Conservation (phyloP, 2,329 filamentous ascomycete genomes). For the Cadophora gregata region DNA sequence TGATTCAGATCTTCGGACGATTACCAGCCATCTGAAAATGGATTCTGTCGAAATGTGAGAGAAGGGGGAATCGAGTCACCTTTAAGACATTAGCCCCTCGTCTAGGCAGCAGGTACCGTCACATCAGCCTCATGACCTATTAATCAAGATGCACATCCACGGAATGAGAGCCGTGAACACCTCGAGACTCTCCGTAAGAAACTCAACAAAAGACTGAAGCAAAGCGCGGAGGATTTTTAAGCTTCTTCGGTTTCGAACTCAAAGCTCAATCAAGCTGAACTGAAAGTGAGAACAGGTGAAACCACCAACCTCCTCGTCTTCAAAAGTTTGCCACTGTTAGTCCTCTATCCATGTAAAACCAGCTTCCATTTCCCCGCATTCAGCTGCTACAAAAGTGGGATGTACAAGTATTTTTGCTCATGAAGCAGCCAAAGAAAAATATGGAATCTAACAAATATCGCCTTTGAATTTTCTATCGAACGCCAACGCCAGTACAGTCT, state of each 20-base stretch:
- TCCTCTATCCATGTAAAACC: not conserved
- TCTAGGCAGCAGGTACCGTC: conserved; percentile 16
- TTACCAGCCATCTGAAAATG: conserved; percentile 20
- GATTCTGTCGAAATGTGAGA: not conserved
- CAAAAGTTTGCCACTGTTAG: not conserved
- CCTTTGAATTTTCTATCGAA: not conserved
- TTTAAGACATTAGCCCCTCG: conserved; percentile 15
- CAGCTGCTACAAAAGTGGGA: too few relatives aligned
- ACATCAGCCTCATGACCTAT: conserved; percentile 9
- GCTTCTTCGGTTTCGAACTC: not conserved
- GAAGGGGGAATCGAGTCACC: conserved; percentile 1
- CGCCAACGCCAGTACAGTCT: too few relatives aligned
- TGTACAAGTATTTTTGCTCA: too few relatives aligned
- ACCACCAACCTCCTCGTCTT: not conserved
- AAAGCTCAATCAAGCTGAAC: not conserved
- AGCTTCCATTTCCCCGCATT: not conserved
- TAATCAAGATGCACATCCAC: not conserved
- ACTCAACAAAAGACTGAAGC: too few relatives aligned
- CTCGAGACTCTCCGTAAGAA: not conserved
- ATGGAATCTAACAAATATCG: too few relatives aligned
- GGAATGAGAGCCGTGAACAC: not conserved
- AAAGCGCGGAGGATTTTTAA: not conserved
- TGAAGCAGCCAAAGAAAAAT: too few relatives aligned
- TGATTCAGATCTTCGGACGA: conserved; percentile 12
- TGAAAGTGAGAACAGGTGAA: not conserved